Base-by-base conservation (phyloP, 805 yeast genomes). In the Scheffersomyces stipitis region DNA sequence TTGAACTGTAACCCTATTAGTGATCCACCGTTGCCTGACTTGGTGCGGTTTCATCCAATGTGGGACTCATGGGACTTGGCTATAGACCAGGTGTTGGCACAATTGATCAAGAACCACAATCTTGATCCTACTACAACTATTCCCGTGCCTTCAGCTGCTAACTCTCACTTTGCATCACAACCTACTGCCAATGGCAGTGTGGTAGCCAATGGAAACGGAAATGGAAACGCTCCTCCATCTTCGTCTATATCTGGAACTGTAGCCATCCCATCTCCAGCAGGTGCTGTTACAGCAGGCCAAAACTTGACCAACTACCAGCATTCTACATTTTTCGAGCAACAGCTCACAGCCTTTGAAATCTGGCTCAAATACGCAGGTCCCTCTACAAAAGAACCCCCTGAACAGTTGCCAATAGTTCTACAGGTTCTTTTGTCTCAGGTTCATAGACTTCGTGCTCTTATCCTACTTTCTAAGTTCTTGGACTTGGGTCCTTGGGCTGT, bases 11-110 rank as follows among this genome's bases (percentile, higher is more conserved):
- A 89, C 54, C 98, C 99, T 1, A 80, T 90, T 2, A 87, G 96
- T 13, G 95, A 88, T 45, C 99, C 99, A 1, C 88, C 86, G 7
- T 66, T 93, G 26, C 98, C 99, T 0, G 93, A 88, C 37, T 68
- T 80, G 10, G 77, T 82, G 4, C 80, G 86, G 31, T 76, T 78
- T 43, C 97, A 93, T 56, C 80, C 95, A 4, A 82, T 93, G 86
- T 93, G 99, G 99, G 93, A 88, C 41, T 83, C 96, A 0, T 93
- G 99, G 98, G 98, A 93, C 55, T 69, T 93, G 44, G 97, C 99
- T 0, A 83, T 93, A 28, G 98, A 93, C 57, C 97, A 93, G 55
- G 95, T 95, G 3, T 66, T 93, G 30, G 78, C 86, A 2, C 89
- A 84, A 51, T 60, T 84, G 28, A 71, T 84, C 35, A 75, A 75